phyloP scores from a whole-genome alignment of 2,329 filamentous ascomycete genomes.

The Tothia fuscella region DNA sequence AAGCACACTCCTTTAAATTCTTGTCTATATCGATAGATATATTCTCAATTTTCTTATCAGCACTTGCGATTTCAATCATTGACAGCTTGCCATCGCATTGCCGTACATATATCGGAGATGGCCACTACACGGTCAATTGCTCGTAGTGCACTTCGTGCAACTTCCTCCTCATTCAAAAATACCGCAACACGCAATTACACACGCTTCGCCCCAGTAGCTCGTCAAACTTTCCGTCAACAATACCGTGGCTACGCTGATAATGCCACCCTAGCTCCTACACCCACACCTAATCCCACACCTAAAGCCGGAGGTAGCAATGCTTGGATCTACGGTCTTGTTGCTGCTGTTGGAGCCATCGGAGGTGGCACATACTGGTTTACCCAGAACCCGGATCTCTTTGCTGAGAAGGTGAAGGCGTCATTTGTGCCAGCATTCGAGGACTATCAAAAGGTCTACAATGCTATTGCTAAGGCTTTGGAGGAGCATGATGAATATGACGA shows the following conservation, averaged over 20 bases:
- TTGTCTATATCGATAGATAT: too few relatives aligned
- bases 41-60: too few relatives aligned
- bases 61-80: too few relatives aligned
- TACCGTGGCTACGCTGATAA: slow-evolving; percentile 67
- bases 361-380: slow-evolving; percentile 14
- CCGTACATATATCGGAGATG: neutral
- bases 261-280: too few relatives aligned
- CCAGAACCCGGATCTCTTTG: neutral
- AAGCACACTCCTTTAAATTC: too few relatives aligned
- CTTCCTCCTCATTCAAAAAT: neutral
- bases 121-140: slow-evolving; percentile 7
- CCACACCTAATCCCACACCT: too few relatives aligned
- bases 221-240: slow-evolving; percentile 56
- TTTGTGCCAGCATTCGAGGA: slow-evolving; percentile 71
- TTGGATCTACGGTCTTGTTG: slow-evolving; percentile 22
- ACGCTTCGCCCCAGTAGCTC: slow-evolving; percentile 46
- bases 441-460: slow-evolving; percentile 92
- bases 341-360: slow-evolving; percentile 21
- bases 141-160: slow-evolving; percentile 4
- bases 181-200: slow-evolving; percentile 23
- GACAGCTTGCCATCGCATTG: too few relatives aligned
- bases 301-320: slow-evolving; percentile 37
- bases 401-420: slow-evolving; percentile 34
- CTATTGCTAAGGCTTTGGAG: slow-evolving; percentile 65
- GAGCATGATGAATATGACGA: slow-evolving; percentile 95